Evolutionary conservation across 306 rosid species (phyloP).

Genomic region (Inga oerstediana): DNA sequence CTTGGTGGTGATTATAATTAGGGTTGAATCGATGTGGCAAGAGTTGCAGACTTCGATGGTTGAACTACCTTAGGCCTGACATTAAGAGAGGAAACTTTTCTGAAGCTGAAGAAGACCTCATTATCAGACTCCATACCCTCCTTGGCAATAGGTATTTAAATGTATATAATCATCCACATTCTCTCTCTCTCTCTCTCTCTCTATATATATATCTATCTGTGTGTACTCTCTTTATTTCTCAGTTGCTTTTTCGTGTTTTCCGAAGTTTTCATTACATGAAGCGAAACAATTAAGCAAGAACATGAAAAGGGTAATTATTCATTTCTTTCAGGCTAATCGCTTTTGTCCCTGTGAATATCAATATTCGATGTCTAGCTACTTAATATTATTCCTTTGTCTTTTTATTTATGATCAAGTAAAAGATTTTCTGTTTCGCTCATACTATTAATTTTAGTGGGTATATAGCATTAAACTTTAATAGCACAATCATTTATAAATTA

Average conservation of each 20-base stretch:
- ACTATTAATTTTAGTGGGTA: no score
- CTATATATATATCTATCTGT: no score
- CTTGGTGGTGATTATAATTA: neutral
- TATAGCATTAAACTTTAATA: no score
- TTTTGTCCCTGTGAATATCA: neutral
- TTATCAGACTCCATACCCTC: constrained; percentile 30
- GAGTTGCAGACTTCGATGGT: constrained; percentile 39
- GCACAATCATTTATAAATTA: no score
- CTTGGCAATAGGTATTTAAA: constrained; percentile 20
- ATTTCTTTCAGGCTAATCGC: neutral
- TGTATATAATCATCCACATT: neutral
- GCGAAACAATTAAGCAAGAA: neutral
- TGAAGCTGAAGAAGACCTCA: constrained; percentile 33
- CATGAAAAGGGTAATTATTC: neutral
- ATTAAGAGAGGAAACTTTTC: constrained; percentile 39
- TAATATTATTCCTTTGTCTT: neutral
- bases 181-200: neutral
- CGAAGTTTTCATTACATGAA: neutral
- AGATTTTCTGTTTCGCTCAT: neutral
- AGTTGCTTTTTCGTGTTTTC: neutral
- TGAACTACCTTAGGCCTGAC: constrained; percentile 37
- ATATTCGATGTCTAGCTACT: neutral
- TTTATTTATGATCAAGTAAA: no score
- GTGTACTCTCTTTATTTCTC: neutral
- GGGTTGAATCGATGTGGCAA: constrained; percentile 38